Percentiles rank a stretch among this genome's conserved stretches.
phyloP scores from a whole-genome alignment of 805 yeast species.

The Kodamaea fukazawae region DNA sequence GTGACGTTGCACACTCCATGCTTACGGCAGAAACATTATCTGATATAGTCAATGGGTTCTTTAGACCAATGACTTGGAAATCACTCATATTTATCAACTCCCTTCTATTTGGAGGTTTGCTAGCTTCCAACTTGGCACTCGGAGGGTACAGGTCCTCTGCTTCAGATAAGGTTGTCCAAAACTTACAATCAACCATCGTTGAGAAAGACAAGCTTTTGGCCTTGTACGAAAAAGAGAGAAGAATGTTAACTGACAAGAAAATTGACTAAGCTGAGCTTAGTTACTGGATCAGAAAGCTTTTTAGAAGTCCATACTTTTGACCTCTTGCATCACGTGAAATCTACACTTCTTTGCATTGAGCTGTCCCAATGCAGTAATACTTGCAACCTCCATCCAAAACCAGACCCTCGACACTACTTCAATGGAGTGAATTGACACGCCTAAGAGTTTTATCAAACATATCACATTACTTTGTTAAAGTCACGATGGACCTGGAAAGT shows the following conservation, averaged over 20 bases:
- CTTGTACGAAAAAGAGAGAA: neutral
- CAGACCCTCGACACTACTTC: neutral
- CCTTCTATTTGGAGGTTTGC: constrained; percentile 50
- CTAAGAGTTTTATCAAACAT: no score
- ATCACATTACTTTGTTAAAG: no score
- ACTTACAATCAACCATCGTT: constrained; percentile 2
- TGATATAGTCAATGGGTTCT: constrained; percentile 73
- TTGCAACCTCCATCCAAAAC: constrained; percentile 1
- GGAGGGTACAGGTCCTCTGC: constrained; percentile 27
- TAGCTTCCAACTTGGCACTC: constrained; percentile 51
- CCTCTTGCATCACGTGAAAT: neutral
- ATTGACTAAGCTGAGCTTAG: no score
- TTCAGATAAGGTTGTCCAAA: constrained; percentile 3
- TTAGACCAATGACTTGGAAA: constrained; percentile 69
- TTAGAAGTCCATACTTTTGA: no score
- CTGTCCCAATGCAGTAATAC: constrained; percentile 11
- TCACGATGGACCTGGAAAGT: neutral
- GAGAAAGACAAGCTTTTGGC: constrained; percentile 6
- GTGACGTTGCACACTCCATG: constrained; percentile 60
- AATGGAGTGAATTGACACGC: no score
- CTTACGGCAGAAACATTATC: constrained; percentile 82
- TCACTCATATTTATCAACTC: constrained; percentile 50
- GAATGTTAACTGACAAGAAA: neutral
- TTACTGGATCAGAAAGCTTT: no score
- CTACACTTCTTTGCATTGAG: constrained; percentile 6